Percentiles rank a stretch among this genome's conserved stretches.
phyloP scores from a whole-genome alignment of 768 basidiomycete species.

The Fibroporia radiculosa region DNA sequence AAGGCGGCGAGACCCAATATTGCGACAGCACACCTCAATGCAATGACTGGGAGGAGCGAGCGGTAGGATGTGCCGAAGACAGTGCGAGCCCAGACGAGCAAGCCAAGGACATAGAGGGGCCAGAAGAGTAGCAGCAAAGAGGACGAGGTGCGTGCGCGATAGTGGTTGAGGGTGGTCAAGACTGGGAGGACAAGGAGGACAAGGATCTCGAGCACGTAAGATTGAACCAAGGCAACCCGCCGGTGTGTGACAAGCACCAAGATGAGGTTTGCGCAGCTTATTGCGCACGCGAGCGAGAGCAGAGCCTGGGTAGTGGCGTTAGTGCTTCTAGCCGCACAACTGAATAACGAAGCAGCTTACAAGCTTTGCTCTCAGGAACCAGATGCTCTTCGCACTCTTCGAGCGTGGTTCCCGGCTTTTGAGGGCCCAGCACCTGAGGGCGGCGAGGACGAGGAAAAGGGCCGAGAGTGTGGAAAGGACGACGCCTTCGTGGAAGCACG shows the following conservation, averaged over 20 bases:
- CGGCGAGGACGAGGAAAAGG: conserved; percentile 34
- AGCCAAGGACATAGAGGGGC: conserved; percentile 51
- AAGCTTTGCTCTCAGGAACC: conserved; percentile 54
- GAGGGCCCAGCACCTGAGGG: conserved; percentile 30
- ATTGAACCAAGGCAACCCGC: conserved; percentile 37
- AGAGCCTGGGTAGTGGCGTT: conserved; percentile 31
- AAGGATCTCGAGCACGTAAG: conserved; percentile 51
- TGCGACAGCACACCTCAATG: conserved; percentile 35
- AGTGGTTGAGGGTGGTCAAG: conserved; percentile 64
- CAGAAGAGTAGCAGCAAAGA: conserved; percentile 74
- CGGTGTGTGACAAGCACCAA: conserved; percentile 29
- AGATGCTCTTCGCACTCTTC: conserved; percentile 39
- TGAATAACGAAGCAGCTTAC: conserved; percentile 36
- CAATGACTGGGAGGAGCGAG: conserved; percentile 13
- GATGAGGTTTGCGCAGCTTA: conserved; percentile 37
- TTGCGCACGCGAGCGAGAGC: conserved; percentile 36
- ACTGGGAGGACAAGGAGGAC: conserved; percentile 39
- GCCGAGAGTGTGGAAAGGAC: conserved; percentile 48
- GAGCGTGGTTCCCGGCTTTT: conserved; percentile 20
- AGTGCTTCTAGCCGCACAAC: background rate
- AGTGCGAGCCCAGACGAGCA: conserved; percentile 58
- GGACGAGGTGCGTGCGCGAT: conserved; percentile 62
- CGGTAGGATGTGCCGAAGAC: conserved; percentile 7
- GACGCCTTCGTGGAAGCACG: conserved; percentile 75
- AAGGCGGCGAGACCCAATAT: conserved; percentile 48